Base-by-base conservation (phyloP, 1,139 yeast genomes). In the Geotrichum candidum region DNA sequence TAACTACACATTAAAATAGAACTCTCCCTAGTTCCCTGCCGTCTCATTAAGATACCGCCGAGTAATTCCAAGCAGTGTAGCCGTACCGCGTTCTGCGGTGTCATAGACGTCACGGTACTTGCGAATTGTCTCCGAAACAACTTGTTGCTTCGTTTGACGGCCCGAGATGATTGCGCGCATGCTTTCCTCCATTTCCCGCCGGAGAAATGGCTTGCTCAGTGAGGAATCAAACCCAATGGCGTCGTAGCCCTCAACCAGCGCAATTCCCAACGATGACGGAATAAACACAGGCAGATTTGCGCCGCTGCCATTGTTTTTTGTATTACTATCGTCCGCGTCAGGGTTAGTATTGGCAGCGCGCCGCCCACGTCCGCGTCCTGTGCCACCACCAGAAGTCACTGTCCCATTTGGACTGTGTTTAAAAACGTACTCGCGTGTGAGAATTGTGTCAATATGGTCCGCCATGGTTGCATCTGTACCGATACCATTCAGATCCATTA, bases 391-490 rank as follows among this genome's bases (percentile, higher is more conserved):
- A 7, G 54, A 41, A 2, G 60, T 54, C 35, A 59, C 56, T 35
- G 61, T 63, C 10, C 54, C 60, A 10, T 65, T 59, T 50, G 64
- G 66, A 1, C 52, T 46, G 5, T 61, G 57, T 67, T 86, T 86
- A 18, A 76, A 76, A 2, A 89, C 84, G 70, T 92, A 95, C 41
- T 85, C 84, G 61, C 99, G 76, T 11, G 74, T 73, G 31, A 82
- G 76, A 55, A 95, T 85, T 70, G 89, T 92, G 64, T 88, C 92
- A 50, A 95, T 94, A 73, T 95, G 99, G 54, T 94, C 99, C 0
- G 99, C 99, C 76, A 95, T 95, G 0, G 99, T 95, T 0, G 99
- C 99, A 77, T 95, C 99, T 0, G 99, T 95, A 0, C 99, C 99
- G 57, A 95, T 95, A 0, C 98, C 98, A 74, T 95, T 95, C 6